These are phyloP conservation scores for Paramecium octaurelia DNA, from an alignment of 73 alveolate species.

Conservation along the genomic window DNA sequence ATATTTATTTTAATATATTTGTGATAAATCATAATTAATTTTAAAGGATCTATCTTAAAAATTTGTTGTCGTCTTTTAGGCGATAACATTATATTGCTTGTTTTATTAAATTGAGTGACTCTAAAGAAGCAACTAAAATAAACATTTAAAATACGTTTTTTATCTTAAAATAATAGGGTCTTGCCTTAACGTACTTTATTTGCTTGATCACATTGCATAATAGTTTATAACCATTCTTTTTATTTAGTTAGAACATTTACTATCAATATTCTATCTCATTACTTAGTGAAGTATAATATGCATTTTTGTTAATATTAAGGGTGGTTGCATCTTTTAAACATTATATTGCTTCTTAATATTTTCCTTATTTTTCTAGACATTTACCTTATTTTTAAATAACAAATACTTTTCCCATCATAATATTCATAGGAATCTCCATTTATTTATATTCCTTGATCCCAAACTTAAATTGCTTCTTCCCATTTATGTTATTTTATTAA, in stretches of 20 bases:
- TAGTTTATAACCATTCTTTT: neutral
- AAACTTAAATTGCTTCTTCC: neutral
- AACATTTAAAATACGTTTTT: neutral
- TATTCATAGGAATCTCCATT: too few species aligned
- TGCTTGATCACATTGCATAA: neutral
- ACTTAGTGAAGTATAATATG: neutral
- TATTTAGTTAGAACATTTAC: neutral
- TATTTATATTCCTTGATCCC: neutral
- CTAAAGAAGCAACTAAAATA: neutral
- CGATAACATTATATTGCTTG: too few species aligned
- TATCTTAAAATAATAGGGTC: neutral
- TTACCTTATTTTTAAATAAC: neutral
- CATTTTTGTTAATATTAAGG: neutral
- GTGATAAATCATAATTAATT: too few species aligned
- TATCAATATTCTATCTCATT: too few species aligned
- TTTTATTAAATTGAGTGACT: too few species aligned
- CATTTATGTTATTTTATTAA: neutral
- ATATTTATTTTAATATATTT: too few species aligned
- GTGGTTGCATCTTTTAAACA: neutral
- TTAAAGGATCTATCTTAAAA: too few species aligned
- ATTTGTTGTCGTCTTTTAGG: too few species aligned
- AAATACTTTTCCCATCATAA: neutral
- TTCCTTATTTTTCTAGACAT: neutral
- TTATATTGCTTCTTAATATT: neutral
- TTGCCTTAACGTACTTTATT: too few species aligned